Conservation (phyloP, 805 yeast genomes). For the Kuraishia ogatae region DNA sequence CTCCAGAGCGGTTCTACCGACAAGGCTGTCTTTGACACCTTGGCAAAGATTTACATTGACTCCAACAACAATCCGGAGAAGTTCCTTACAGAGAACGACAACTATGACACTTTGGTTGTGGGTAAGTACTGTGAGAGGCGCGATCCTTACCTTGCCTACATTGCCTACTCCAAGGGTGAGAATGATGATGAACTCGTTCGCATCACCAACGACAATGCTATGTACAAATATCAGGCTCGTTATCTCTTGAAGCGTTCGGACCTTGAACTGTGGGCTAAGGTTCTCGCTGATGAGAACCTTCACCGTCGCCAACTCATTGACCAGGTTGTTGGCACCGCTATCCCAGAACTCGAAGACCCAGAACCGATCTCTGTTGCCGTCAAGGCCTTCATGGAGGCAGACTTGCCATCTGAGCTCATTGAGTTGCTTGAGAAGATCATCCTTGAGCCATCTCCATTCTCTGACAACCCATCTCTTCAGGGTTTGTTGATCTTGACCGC, state of each 20-base stretch:
- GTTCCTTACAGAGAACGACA: conserved; percentile 83
- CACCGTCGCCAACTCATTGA: conserved; percentile 91
- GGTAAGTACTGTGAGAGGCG: conserved; percentile 99
- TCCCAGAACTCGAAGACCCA: conserved; percentile 88
- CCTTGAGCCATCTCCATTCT: conserved; percentile 94
- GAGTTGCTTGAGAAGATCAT: conserved; percentile 94
- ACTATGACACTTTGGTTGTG: conserved; percentile 88
- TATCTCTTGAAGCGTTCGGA: conserved; percentile 88
- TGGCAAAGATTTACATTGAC: conserved; percentile 97
- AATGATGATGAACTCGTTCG: conserved; percentile 84
- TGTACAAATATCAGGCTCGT: conserved; percentile 99
- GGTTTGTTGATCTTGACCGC: conserved; percentile 91
- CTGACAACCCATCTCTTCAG: conserved; percentile 90
- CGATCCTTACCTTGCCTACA: conserved; percentile 96
- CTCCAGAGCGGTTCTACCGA: conserved; percentile 80
- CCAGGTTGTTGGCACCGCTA: conserved; percentile 92
- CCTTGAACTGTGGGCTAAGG: conserved; percentile 70
- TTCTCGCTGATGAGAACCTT: conserved; percentile 62
- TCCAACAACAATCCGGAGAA: conserved; percentile 96
- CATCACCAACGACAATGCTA: conserved; percentile 93
- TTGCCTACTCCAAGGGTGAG: conserved; percentile 92
- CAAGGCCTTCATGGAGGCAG: conserved; percentile 93
- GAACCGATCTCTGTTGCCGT: conserved; percentile 92
- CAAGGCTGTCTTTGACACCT: conserved; percentile 85
- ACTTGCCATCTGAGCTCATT: conserved; percentile 84